Conservation (phyloP, 2,329 filamentous ascomycete species). For the Diatrype stigma region DNA sequence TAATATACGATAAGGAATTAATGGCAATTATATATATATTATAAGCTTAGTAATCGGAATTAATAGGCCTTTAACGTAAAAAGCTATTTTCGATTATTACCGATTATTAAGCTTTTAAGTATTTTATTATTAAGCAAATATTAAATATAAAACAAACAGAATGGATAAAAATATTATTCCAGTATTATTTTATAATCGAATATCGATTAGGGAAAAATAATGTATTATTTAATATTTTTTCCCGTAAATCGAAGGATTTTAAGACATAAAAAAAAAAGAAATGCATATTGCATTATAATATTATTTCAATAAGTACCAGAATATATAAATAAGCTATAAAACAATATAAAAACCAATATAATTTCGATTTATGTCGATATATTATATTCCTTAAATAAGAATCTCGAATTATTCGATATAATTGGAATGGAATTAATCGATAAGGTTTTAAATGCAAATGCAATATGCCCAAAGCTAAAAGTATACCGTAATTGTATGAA, state of each 20-base stretch:
- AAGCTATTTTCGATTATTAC: neutral
- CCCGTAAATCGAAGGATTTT: neutral
- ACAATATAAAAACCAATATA: too few relatives aligned
- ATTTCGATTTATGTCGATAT: neutral
- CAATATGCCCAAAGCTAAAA: neutral
- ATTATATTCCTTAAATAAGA: neutral
- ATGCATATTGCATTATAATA: neutral
- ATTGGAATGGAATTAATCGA: too few relatives aligned
- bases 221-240: neutral
- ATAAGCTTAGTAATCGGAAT: neutral
- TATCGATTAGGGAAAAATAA: neutral
- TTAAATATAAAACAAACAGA: neutral
- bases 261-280: neutral
- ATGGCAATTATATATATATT: neutral
- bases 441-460: neutral
- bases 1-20: constrained; percentile 1
- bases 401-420: neutral
- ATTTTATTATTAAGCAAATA: neutral
- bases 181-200: neutral
- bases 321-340: neutral
- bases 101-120: neutral
- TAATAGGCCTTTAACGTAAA: neutral
- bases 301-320: neutral
- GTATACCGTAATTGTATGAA: neutral
- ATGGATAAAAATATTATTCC: neutral